phyloP scores from a whole-genome alignment of 164 flowering plant genomes.

The Platanus orientalis region DNA sequence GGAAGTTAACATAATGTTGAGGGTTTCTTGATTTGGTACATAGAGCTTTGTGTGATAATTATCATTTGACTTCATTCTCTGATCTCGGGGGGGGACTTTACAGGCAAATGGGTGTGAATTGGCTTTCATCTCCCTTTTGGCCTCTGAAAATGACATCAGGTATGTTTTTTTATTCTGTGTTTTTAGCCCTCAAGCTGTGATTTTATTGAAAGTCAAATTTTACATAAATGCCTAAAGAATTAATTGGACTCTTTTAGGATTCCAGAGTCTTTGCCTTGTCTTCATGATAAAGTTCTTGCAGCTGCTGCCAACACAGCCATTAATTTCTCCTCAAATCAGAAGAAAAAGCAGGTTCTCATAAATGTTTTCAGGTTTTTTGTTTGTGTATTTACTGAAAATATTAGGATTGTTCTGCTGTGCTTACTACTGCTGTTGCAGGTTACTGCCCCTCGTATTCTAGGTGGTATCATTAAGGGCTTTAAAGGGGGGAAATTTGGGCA shows the following conservation, averaged over 20 bases:
- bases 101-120: constrained; percentile 77
- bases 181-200: constrained; percentile 1
- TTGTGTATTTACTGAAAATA: neutral
- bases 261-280: constrained; percentile 66
- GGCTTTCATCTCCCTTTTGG: constrained; percentile 62
- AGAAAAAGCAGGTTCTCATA: constrained; percentile 60
- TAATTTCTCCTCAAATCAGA: constrained; percentile 39
- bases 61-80: constrained; percentile 4
- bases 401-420: constrained; percentile 3
- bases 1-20: neutral
- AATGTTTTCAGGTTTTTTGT: constrained; percentile 3
- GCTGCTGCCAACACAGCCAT: constrained; percentile 84
- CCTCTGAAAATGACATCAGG: constrained; percentile 57
- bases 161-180: constrained; percentile 21
- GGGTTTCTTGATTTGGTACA: neutral
- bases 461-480: constrained; percentile 64
- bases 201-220: neutral
- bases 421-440: constrained; percentile 29
- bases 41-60: constrained; percentile 1
- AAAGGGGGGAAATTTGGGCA: constrained; percentile 40
- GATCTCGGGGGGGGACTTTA: constrained; percentile 4
- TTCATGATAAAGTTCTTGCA: constrained; percentile 87
- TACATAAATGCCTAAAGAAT: constrained; percentile 1
- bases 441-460: constrained; percentile 40
- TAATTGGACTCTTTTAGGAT: constrained; percentile 34